Percentiles rank a stretch among this genome's conserved stretches.
phyloP scores from a whole-genome alignment of 371 early-diverging fungal species.

The Syncephalis fuscata region DNA sequence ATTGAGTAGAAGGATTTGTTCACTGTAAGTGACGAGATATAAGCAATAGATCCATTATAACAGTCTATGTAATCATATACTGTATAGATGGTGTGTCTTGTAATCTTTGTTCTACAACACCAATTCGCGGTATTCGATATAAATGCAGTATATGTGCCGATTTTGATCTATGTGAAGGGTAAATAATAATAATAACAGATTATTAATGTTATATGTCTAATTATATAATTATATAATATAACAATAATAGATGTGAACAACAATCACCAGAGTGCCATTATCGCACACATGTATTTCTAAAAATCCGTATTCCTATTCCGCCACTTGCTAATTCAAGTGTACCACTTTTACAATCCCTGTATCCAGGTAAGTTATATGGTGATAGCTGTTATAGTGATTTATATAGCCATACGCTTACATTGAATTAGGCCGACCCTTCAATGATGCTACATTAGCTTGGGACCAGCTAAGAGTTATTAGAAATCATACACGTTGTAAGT shows the following conservation, averaged over 20 bases:
- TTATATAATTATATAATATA: too few relatives aligned
- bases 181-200: slow-evolving; percentile 16
- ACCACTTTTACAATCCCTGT: slow-evolving; percentile 63
- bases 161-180: slow-evolving; percentile 85
- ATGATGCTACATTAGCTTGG: too few relatives aligned
- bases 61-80: background rate
- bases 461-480: too few relatives aligned
- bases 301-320: slow-evolving; percentile 87
- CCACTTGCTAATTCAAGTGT: slow-evolving; percentile 76
- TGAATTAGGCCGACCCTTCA: background rate
- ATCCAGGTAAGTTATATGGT: slow-evolving; percentile 55
- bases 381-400: too few relatives aligned
- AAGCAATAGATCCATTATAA: background rate
- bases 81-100: slow-evolving; percentile 74
- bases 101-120: slow-evolving; percentile 70
- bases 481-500: too few relatives aligned
- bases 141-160: slow-evolving; percentile 89
- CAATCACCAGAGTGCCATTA: slow-evolving; percentile 64
- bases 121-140: slow-evolving; percentile 80
- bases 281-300: slow-evolving; percentile 73
- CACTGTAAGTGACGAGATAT: slow-evolving; percentile 30
- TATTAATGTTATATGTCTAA: too few relatives aligned
- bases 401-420: too few relatives aligned
- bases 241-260: too few relatives aligned
- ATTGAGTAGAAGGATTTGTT: slow-evolving; percentile 47